A percentile compares a stretch with the other conserved stretches of the same genome.
These are phyloP conservation scores for Gonapodya prolifera DNA, from an alignment of 192 early-diverging fungal genomes.

Conservation along the genomic window DNA sequence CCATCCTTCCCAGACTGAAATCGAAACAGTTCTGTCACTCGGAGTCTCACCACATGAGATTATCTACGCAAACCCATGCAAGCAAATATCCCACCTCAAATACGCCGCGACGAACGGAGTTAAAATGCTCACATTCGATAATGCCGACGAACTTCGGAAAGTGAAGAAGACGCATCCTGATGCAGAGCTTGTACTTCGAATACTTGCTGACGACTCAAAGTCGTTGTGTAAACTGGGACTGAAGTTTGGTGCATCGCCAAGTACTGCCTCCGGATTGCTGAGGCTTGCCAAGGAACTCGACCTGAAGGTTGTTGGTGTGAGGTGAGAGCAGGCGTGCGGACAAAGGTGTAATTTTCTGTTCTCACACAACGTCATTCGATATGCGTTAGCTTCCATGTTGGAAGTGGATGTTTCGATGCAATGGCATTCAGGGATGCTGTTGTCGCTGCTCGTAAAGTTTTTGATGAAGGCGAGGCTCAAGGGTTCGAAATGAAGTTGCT, in stretches of 20 bases:
- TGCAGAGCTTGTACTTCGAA: conserved; percentile 83
- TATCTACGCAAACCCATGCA: conserved; percentile 99
- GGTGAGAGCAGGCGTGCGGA: neutral
- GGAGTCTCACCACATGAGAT: conserved; percentile 63
- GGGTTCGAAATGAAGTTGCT: conserved; percentile 66
- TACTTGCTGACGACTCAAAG: conserved; percentile 88
- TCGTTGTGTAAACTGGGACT: conserved; percentile 82
- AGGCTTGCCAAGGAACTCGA: conserved; percentile 61
- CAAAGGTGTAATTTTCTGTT: neutral
- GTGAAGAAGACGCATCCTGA: conserved; percentile 67
- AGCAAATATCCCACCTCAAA: conserved; percentile 87
- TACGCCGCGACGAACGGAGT: conserved; percentile 67
- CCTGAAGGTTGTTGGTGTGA: conserved; percentile 79
- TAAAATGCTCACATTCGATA: conserved; percentile 96
- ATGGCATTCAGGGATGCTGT: conserved; percentile 85
- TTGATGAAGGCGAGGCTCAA: conserved; percentile 66
- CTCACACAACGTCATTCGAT: neutral
- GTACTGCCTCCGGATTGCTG: conserved; percentile 53
- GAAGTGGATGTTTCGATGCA: conserved; percentile 84
- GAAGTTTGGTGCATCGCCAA: conserved; percentile 90
- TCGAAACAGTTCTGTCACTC: conserved; percentile 60
- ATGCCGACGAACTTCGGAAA: conserved; percentile 94
- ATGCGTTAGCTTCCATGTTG: conserved; percentile 80
- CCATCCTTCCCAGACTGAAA: conserved; percentile 40
- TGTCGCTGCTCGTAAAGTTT: conserved; percentile 64